Evolutionary conservation across 305 asterid genomes (phyloP).

Genomic region (Stenogyne calaminthoides): DNA sequence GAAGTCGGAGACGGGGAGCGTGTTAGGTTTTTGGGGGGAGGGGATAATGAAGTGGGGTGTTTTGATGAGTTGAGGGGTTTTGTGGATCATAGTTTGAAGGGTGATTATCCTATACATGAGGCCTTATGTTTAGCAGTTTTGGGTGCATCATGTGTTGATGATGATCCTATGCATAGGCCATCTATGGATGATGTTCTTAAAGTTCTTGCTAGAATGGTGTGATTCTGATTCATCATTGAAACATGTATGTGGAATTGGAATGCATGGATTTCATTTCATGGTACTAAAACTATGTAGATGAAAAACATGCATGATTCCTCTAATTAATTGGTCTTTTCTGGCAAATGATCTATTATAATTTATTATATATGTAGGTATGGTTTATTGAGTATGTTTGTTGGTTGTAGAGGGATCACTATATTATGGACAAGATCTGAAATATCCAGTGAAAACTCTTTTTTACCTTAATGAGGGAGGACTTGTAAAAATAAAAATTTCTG

Average conservation of each 20-base stretch:
- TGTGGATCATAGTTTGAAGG: conserved; percentile 62
- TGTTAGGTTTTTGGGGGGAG: conserved; percentile 40
- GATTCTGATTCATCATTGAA: conserved; percentile 12
- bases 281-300: background rate
- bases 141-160: conserved; percentile 73
- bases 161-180: conserved; percentile 68
- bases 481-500: background rate
- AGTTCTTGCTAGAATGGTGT: conserved; percentile 70
- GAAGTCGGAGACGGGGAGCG: conserved; percentile 43
- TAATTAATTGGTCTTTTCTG: background rate
- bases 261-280: background rate
- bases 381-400: background rate
- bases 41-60: conserved; percentile 52
- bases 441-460: background rate
- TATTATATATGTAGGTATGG: too few species aligned
- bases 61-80: conserved; percentile 64
- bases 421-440: background rate
- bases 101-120: conserved; percentile 73
- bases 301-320: too few species aligned
- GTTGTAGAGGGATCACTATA: background rate
- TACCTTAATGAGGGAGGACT: background rate
- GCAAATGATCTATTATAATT: background rate
- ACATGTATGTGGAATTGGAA: background rate
- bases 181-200: conserved; percentile 70
- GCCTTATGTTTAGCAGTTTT: conserved; percentile 71